Evolutionary conservation across 1,284 basidiomycete genomes (phyloP).

Genomic region (Phellopilus nigrolimitatus): DNA sequence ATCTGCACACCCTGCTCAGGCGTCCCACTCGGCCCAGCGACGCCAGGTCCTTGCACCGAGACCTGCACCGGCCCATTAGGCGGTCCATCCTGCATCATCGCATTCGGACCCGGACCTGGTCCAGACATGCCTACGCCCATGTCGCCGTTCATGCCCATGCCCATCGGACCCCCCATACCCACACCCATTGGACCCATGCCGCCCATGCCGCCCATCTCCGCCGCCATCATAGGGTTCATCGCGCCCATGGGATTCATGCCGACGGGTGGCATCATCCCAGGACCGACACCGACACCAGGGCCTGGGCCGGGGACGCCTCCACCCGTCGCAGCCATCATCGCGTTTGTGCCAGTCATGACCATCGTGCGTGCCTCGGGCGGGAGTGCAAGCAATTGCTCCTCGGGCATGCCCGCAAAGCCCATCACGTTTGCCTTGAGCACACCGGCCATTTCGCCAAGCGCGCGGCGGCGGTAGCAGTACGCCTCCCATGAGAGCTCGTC

Average conservation of each 20-base stretch:
- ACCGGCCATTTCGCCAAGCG: slow-evolving; percentile 73
- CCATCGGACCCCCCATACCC: slow-evolving; percentile 35
- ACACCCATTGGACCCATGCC: slow-evolving; percentile 39
- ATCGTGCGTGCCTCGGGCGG: slow-evolving; percentile 76
- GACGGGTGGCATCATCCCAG: slow-evolving; percentile 51
- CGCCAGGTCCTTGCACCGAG: slow-evolving; percentile 11
- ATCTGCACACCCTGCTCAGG: slow-evolving; percentile 20
- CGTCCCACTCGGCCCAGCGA: slow-evolving; percentile 8
- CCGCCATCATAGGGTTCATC: slow-evolving; percentile 44
- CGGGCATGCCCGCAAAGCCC: slow-evolving; percentile 74
- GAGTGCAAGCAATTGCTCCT: slow-evolving; percentile 69
- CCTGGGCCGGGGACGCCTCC: slow-evolving; percentile 40
- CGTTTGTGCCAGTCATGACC: slow-evolving; percentile 73
- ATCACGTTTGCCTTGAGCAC: slow-evolving; percentile 75
- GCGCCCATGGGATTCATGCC: slow-evolving; percentile 38
- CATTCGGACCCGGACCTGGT: slow-evolving; percentile 15
- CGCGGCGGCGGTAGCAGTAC: slow-evolving; percentile 83
- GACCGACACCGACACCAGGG: slow-evolving; percentile 27
- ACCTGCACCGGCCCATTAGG: slow-evolving; percentile 22
- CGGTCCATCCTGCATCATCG: slow-evolving; percentile 25
- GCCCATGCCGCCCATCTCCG: too few relatives aligned
- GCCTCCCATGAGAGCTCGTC: slow-evolving; percentile 95
- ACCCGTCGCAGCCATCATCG: slow-evolving; percentile 54
- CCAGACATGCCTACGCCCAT: slow-evolving; percentile 48
- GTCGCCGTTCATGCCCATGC: slow-evolving; percentile 51